Conservation (phyloP, 768 basidiomycete genomes). For the Tulasnella sp. region DNA sequence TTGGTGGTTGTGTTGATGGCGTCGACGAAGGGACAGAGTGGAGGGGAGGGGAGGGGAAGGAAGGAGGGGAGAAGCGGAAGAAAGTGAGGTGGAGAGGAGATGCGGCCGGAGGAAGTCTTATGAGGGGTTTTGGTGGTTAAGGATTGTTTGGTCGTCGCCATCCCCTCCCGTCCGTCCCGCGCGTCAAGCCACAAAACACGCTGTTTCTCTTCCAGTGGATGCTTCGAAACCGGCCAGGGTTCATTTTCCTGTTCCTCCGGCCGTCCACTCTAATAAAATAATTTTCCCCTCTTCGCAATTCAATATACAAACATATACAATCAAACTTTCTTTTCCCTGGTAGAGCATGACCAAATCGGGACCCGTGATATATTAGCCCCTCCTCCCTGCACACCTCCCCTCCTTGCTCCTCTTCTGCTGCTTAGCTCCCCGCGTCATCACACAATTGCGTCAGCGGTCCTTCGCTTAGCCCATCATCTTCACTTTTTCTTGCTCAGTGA, state of each 20-base stretch:
- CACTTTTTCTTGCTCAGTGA: not conserved
- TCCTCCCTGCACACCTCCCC: not conserved
- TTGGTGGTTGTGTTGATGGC: not conserved
- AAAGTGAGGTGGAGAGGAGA: not conserved
- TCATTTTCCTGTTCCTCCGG: not conserved
- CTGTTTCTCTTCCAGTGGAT: not conserved
- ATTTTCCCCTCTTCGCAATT: not conserved
- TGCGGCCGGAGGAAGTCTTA: not conserved
- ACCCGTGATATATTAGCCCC: not conserved
- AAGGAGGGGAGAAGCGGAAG: not conserved
- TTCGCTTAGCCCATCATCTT: not conserved
- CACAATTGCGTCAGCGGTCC: not conserved
- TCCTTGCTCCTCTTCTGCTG: not conserved
- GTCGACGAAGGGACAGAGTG: not conserved
- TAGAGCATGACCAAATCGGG: not conserved
- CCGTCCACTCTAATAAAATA: not conserved
- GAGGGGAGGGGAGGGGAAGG: not conserved
- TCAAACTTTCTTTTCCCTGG: not conserved
- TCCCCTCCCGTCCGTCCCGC: not conserved
- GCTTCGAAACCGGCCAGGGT: not conserved
- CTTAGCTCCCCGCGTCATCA: not conserved
- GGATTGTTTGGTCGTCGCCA: not conserved
- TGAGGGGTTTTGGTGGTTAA: not conserved
- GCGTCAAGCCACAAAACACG: constrained; percentile 1
- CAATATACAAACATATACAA: no score